Evolutionary conservation across 805 yeast genomes (phyloP), one percentile per base, ranked within the genome.

Genomic region (Scheffersomyces amazonensis): DNA sequence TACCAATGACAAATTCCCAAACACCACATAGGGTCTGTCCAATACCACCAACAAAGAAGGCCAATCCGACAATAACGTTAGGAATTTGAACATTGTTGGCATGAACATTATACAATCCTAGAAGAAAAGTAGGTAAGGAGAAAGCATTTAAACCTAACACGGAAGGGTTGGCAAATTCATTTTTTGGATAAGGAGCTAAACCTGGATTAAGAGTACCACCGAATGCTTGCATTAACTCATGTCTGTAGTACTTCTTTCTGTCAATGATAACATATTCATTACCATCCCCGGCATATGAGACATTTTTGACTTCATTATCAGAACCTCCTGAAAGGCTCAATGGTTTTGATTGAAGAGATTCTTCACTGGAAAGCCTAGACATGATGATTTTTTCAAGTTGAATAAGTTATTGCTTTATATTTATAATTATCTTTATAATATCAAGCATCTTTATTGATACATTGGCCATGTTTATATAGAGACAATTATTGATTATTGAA

Each of bases 181-280:
- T 72, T 35, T 59, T 53, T 5, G 81, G 71, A 16, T 69, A 62
- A 42, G 77, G 73, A 41, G 62, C 52, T 36, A 78, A 72, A 12
- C 59, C 63, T 4, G 76, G 66, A 35, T 69, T 69, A 40, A 73
- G 59, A 8, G 66, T 66, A 50, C 85, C 86, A 12, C 83, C 86
- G 52, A 81, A 80, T 2, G 87, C 88, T 23, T 66, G 66, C 46
- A 78, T 57, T 45, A 83, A 72, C 39, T 83, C 89, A 20, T 67
- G 67, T 37, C 76, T 70, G 39, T 68, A 65, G 56, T 78, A 74
- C 18, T 63, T 58, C 28, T 56, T 50, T 36, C 65, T 63, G 36
- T 71, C 73, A 31, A 74, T 62, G 40, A 63, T 62, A 29, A 74
- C 61, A 42, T 60, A 58, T 28, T 71, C 68, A 16, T 61, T 60